Base-by-base conservation (phyloP, 495 filamentous ascomycete species). In the Tuber brumale region DNA sequence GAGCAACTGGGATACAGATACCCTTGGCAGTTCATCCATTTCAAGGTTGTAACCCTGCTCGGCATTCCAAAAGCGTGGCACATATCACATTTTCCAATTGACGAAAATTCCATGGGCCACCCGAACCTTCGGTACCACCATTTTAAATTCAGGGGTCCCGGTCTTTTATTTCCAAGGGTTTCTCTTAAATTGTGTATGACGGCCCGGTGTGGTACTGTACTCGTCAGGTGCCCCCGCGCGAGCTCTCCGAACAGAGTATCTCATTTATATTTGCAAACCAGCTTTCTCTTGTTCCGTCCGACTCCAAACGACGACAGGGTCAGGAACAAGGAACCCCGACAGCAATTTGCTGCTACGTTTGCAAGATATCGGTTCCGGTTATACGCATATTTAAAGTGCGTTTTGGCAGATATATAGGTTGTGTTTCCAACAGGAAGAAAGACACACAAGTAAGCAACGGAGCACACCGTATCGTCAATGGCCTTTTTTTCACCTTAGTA, bases 61-160 rank as follows among this genome's bases (percentile, higher is more conserved):
- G 69, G 72, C 78, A 81, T 73, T 72, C 79, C 75, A 73, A 70
- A 81, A 81, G 57, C 79, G 72, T 81, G 79, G 78, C 70, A 73
- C 75, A 81, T 78, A 81, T 81, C 78, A 80, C 75, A 81, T 81
- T 80, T 71, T 81, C 77, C 51, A 76, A 81, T 81, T 78, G 79
- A 80, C 75, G 79, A 81, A 78, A 79, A 76, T 79, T 79, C 78
- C 79, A 77, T 77, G 80, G 79, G 69, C 72, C 70, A 81, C 81
- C 81, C 80, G 74, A 73, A 71, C 74, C 46, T 46, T 80, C 74
- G 81, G 81, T 82, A 82, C 80, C 72, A 75, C 80, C 73, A 81
- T 75, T 82, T 76, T 74, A 82, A 81, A 78, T 81, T 81, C 79
- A 78, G 79, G 78, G 79, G 80, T 39, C 75, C 78, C 72, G 70